phyloP scores from a whole-genome alignment of 78 protist genomes.

The Guillardia theta region DNA sequence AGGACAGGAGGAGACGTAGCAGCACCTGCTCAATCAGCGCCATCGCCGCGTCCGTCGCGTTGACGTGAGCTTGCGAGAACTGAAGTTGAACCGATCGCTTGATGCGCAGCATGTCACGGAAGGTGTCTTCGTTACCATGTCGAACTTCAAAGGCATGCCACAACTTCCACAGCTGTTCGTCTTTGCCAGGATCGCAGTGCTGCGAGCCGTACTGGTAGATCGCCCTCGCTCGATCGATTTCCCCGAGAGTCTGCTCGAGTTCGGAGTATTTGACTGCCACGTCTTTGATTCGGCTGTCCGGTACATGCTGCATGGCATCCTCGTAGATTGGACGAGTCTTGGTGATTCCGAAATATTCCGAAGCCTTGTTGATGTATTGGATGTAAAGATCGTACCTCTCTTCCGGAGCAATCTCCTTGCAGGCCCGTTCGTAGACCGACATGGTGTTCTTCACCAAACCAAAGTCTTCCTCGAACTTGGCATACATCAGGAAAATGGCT shows the following conservation, averaged over 20 bases:
- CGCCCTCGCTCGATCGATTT: constrained; percentile 96
- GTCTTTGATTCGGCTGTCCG: constrained; percentile 65
- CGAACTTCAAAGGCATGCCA: constrained; percentile 92
- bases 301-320: constrained; percentile 76
- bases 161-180: constrained; percentile 75
- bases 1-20: not conserved
- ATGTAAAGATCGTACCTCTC: constrained; percentile 65
- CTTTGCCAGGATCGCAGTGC: constrained; percentile 71
- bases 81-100: constrained; percentile 73
- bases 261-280: constrained; percentile 83
- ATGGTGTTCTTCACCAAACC: constrained; percentile 91
- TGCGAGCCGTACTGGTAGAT: constrained; percentile 87
- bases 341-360: constrained; percentile 63
- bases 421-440: constrained; percentile 88
- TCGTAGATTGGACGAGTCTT: constrained; percentile 92
- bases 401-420: not conserved
- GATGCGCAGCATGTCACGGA: constrained; percentile 89
- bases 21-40: not conserved
- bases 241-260: constrained; percentile 89
- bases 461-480: constrained; percentile 53
- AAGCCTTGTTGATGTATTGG: constrained; percentile 81
- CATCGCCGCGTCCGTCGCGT: not conserved
- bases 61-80: not conserved
- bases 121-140: constrained; percentile 97
- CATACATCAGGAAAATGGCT: constrained; percentile 52